These are phyloP conservation scores for Naematelia aurantialba DNA, from an alignment of 768 basidiomycete species.

Conservation along the genomic window DNA sequence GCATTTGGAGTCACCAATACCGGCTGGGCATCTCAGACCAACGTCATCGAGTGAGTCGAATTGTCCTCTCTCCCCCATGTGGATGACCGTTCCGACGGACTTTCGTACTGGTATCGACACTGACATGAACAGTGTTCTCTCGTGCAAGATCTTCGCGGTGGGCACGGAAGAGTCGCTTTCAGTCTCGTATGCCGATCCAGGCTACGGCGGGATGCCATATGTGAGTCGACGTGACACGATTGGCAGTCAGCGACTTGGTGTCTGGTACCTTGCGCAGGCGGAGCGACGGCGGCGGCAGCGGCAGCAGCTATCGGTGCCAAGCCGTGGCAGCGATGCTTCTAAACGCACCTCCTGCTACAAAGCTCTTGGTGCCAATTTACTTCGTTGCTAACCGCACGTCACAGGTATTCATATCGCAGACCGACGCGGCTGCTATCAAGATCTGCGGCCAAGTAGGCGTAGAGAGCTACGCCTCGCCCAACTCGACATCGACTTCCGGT, in stretches of 20 bases:
- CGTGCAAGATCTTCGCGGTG: slow-evolving; percentile 35
- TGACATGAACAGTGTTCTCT: slow-evolving; percentile 29
- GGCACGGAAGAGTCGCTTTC: slow-evolving; percentile 37
- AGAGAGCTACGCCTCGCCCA: slow-evolving; percentile 14
- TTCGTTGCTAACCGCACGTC: too few species aligned
- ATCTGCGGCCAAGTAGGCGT: slow-evolving; percentile 28
- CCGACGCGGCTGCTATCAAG: slow-evolving; percentile 22
- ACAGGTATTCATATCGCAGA: slow-evolving; percentile 28
- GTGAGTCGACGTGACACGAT: too few species aligned
- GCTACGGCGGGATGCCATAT: slow-evolving; percentile 45
- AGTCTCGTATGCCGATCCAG: slow-evolving; percentile 38
- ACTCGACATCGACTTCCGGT: slow-evolving; percentile 11
- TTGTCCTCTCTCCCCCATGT: not conserved
- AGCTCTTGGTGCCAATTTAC: too few species aligned
- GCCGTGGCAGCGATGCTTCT: too few species aligned
- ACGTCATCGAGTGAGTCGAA: slow-evolving; percentile 42
- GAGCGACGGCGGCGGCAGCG: too few species aligned
- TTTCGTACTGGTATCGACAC: not conserved
- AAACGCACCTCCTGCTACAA: too few species aligned
- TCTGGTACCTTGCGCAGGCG: too few species aligned
- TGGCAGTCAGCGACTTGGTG: too few species aligned
- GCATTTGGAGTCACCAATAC: slow-evolving; percentile 30
- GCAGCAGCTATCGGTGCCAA: too few species aligned
- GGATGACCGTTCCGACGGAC: not conserved
- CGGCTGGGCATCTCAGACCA: slow-evolving; percentile 35